phyloP scores from a whole-genome alignment of 1,284 basidiomycete genomes.

The Trichosporon faecale region DNA sequence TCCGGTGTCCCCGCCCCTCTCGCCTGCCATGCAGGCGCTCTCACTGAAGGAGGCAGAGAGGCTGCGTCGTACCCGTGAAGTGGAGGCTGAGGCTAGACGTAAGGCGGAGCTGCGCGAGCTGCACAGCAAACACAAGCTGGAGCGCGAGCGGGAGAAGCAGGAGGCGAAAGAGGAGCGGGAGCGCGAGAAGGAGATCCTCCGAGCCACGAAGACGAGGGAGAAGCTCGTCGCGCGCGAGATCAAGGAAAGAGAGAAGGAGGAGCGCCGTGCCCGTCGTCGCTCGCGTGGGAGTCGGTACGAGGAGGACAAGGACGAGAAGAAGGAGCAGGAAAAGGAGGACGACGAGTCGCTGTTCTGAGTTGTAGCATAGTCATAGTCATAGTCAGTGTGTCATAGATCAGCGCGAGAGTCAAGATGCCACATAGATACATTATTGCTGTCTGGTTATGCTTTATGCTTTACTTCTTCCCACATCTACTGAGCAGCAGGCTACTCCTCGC shows the following conservation, averaged over 20 bases:
- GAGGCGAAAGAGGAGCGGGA: background rate
- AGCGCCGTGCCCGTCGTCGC: background rate
- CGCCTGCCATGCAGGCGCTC: background rate
- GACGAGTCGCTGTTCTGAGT: background rate
- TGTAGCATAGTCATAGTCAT: background rate
- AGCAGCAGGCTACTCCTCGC: background rate
- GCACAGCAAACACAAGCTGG: background rate
- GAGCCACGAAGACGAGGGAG: background rate
- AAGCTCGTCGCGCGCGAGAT: background rate
- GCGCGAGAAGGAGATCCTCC: background rate
- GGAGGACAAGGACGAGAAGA: background rate
- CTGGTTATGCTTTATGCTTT: background rate
- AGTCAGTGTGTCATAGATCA: background rate
- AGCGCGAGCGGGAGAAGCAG: slow-evolving; percentile 1
- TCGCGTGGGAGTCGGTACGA: background rate
- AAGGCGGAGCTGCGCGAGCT: background rate
- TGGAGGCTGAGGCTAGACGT: background rate
- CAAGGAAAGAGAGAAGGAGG: background rate
- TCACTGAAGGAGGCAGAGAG: background rate
- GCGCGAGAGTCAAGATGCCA: background rate
- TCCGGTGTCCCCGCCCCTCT: background rate
- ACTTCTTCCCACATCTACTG: background rate
- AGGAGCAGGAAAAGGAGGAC: background rate
- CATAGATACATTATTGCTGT: background rate
- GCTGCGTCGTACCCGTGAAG: background rate